Base-by-base conservation (phyloP, 345 rosid genomes). In the Eucalyptus camaldulensis region DNA sequence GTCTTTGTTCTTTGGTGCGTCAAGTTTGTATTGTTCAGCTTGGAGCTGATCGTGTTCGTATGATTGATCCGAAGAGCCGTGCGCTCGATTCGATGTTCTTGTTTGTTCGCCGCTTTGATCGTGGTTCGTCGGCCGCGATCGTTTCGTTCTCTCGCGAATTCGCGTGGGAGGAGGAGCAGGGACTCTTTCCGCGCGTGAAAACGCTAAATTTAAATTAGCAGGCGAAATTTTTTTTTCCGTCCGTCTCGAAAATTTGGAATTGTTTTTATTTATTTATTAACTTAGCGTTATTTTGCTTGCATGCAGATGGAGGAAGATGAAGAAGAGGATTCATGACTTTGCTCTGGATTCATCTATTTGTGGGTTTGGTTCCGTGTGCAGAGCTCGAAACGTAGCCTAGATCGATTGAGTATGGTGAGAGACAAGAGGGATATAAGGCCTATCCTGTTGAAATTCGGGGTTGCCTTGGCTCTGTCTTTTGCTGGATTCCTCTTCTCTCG, bases 401-500 rank as follows among this genome's bases (percentile, higher is more conserved):
- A 49, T 45, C 25, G 87, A 31, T 85, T 44, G 19, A 86, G 17
- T 8, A 65, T 87, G 76, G 69, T 62, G 81, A 31, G 49, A 58
- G 88, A 65, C 56, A 44, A 60, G 44, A 90, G 90, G 88, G 95
- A 93, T 86, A 54, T 97, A 60, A 95, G 90, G 88, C 91, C 95
- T n/a, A 27, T 95, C 81, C 88, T 96, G 87, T 60, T 95, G 87
- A 93, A 94, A 89, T 44, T 96, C 87, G 99, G 99, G 87, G 94
- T 94, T 51, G 99, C 94, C 56, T 53, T 98, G 5, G 94, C 95
- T 40, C 90, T 98, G 53, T 96, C 98, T 85, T 89, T 95, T 50
- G 98, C 97, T n/a, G 98, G 97, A 44, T 91, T 96, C 89, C 87
- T 96, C 88, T 93, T 87, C 92, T 92, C 96, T 87, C 95, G 96